A percentile compares a stretch with the other conserved stretches of the same genome.
phyloP scores from a whole-genome alignment of 2,329 filamentous ascomycete genomes.

The Fusarium sp. region DNA sequence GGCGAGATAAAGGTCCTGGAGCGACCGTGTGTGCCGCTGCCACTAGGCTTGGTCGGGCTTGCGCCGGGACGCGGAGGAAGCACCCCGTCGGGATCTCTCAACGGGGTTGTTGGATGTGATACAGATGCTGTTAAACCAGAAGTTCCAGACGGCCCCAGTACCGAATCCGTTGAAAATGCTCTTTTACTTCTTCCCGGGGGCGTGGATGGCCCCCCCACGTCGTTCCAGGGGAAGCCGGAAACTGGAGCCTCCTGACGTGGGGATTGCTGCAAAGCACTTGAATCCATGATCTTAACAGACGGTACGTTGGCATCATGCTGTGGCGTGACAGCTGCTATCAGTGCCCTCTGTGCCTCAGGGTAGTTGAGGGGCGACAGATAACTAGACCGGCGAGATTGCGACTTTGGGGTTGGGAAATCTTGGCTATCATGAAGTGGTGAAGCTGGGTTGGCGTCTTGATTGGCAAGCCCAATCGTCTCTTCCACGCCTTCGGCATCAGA shows the following conservation, averaged over 20 bases:
- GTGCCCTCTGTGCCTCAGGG: conserved; percentile 53
- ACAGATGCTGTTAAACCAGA: conserved; percentile 36
- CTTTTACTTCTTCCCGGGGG: conserved; percentile 52
- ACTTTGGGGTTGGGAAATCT: conserved; percentile 38
- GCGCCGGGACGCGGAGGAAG: conserved; percentile 46
- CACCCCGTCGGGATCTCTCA: conserved; percentile 47
- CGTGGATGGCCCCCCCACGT: conserved; percentile 48
- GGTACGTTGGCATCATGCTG: conserved; percentile 53
- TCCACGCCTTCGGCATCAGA: conserved; percentile 70
- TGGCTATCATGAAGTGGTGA: conserved; percentile 32
- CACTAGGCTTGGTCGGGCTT: conserved; percentile 45
- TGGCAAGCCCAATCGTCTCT: conserved; percentile 70
- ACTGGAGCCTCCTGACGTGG: conserved; percentile 53
- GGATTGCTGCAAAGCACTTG: conserved; percentile 48
- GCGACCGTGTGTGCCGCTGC: conserved; percentile 44
- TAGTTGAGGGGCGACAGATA: conserved; percentile 61
- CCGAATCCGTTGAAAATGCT: conserved; percentile 53
- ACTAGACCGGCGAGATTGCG: conserved; percentile 62
- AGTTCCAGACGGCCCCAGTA: conserved; percentile 37
- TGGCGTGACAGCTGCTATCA: conserved; percentile 42
- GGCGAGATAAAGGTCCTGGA: conserved; percentile 67
- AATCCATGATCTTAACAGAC: conserved; percentile 49
- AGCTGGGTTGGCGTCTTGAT: conserved; percentile 57
- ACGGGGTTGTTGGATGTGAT: conserved; percentile 49
- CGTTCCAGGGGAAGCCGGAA: conserved; percentile 59